These are phyloP conservation scores for Cicer arietinum DNA, from an alignment of 306 rosid species.

Conservation along the genomic window DNA sequence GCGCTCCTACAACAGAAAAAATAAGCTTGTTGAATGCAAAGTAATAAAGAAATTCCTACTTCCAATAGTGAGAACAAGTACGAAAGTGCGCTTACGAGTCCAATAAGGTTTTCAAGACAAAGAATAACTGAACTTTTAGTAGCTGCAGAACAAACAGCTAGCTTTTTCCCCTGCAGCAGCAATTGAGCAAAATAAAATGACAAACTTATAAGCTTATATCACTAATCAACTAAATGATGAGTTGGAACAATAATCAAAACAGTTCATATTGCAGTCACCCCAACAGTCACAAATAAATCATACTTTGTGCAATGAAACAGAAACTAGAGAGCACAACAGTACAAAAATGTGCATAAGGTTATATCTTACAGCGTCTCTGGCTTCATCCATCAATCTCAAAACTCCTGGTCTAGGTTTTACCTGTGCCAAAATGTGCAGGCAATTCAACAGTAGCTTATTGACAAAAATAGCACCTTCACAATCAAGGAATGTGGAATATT, in stretches of 20 bases:
- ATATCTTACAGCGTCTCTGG: slow-evolving; percentile 84
- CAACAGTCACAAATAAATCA: slow-evolving; percentile 32
- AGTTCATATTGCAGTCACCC: slow-evolving; percentile 19
- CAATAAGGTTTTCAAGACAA: slow-evolving; percentile 88
- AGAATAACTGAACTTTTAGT: slow-evolving; percentile 94
- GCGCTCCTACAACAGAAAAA: slow-evolving; percentile 73
- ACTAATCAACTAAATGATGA: slow-evolving; percentile 23
- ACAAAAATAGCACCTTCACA: slow-evolving; percentile 29
- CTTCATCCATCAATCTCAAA: slow-evolving; percentile 91
- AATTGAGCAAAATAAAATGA: not conserved
- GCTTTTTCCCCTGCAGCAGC: slow-evolving; percentile 72
- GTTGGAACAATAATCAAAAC: not conserved
- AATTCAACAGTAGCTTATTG: slow-evolving; percentile 15
- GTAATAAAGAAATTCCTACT: slow-evolving; percentile 1
- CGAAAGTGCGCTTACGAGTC: slow-evolving; percentile 63
- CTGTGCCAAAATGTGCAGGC: slow-evolving; percentile 50
- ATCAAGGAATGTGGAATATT: slow-evolving; percentile 6
- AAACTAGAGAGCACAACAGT: slow-evolving; percentile 20
- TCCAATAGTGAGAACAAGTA: not conserved
- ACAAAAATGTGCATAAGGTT: slow-evolving; percentile 1
- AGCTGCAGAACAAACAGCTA: slow-evolving; percentile 97
- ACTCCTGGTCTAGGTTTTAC: slow-evolving; percentile 97
- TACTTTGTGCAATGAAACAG: slow-evolving; percentile 26
- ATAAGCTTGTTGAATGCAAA: slow-evolving; percentile 28
- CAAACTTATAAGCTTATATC: slow-evolving; percentile 13